Conservation (phyloP, 257 asterid genomes). For the Lantana camara region DNA sequence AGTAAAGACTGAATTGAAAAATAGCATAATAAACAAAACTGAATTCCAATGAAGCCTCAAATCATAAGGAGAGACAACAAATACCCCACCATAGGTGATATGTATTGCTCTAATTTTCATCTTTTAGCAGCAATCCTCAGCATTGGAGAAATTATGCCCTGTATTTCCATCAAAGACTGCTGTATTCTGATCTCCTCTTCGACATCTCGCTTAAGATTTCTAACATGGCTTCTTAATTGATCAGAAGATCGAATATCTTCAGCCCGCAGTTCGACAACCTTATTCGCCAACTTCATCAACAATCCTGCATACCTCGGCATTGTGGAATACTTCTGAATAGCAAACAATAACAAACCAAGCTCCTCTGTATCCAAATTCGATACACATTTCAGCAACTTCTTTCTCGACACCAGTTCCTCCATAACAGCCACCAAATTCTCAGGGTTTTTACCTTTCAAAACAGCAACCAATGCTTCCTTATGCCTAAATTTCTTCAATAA, state of each 20-base stretch:
- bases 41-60: constrained; percentile 20
- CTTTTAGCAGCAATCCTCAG: constrained; percentile 76
- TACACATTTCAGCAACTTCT: constrained; percentile 69
- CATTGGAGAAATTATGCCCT: constrained; percentile 80
- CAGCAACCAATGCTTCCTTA: constrained; percentile 76
- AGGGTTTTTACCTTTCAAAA: constrained; percentile 59
- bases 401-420: constrained; percentile 88
- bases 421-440: constrained; percentile 81
- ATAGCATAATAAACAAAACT: constrained; percentile 17
- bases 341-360: constrained; percentile 61
- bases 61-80: background rate
- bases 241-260: constrained; percentile 64
- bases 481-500: constrained; percentile 81
- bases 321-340: constrained; percentile 74
- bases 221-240: constrained; percentile 48
- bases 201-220: constrained; percentile 81
- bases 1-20: constrained; percentile 3
- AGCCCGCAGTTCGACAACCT: constrained; percentile 71
- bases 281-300: constrained; percentile 52
- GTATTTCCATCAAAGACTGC: constrained; percentile 72
- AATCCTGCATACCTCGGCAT: constrained; percentile 73
- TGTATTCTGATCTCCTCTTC: constrained; percentile 85
- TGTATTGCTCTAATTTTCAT: constrained; percentile 30
- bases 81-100: background rate
- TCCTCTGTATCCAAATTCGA: constrained; percentile 69